Evolutionary conservation across 2,329 filamentous ascomycete species (phyloP).

Genomic region (Stachybotrys echinatus): DNA sequence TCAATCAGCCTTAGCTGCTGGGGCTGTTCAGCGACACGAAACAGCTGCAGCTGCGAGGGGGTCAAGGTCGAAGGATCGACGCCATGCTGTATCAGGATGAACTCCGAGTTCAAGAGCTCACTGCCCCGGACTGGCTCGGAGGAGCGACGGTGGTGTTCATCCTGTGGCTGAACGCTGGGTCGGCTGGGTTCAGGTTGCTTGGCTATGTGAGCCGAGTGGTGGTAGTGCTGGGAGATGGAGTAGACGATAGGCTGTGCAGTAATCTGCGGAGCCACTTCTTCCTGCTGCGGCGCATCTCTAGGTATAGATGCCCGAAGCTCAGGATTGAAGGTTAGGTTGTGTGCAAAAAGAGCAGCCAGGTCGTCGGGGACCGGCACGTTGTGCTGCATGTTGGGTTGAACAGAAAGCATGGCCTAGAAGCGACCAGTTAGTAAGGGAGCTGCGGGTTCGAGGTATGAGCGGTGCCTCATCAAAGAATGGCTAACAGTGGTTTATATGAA

Average conservation of each 20-base stretch:
- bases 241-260: conserved; percentile 54
- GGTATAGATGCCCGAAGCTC: conserved; percentile 17
- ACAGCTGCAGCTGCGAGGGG: conserved; percentile 70
- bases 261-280: conserved; percentile 15
- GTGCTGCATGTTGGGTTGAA: conserved; percentile 25
- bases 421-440: not conserved
- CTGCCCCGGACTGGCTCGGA: conserved; percentile 45
- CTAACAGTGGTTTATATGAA: no score
- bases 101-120: conserved; percentile 46
- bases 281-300: conserved; percentile 23
- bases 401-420: conserved; percentile 30
- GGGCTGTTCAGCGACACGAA: conserved; percentile 65
- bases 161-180: conserved; percentile 15
- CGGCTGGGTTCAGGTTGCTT: conserved; percentile 22
- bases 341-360: conserved; percentile 72
- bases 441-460: conserved; percentile 3
- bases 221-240: conserved; percentile 76
- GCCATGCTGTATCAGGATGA: conserved; percentile 58
- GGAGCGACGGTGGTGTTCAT: conserved; percentile 37
- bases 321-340: conserved; percentile 63
- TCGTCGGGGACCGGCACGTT: conserved; percentile 71
- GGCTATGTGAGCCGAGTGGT: conserved; percentile 63
- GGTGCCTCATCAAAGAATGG: no score
- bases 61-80: conserved; percentile 67
- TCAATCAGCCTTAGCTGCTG: conserved; percentile 74